A percentile compares a stretch with the other conserved stretches of the same genome.
phyloP scores from a whole-genome alignment of 306 rosid species.

The Pyrus bretschneideri region DNA sequence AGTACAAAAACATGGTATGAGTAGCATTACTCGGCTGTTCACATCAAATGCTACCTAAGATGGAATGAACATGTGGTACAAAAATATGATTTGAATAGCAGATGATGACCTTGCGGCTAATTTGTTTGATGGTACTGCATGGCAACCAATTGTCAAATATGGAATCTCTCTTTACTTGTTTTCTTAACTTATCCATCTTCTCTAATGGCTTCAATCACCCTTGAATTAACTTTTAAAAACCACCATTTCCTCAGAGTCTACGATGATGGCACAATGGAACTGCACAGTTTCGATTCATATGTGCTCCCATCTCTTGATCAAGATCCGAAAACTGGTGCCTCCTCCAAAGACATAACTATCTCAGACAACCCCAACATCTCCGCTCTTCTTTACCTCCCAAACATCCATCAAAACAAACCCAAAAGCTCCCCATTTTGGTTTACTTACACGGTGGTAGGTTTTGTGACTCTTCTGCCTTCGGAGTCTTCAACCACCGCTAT shows the following conservation, averaged over 20 bases:
- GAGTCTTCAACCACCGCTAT: conserved; percentile 29
- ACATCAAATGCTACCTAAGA: too few relatives aligned
- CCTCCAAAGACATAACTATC: conserved; percentile 44
- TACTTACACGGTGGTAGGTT: conserved; percentile 48
- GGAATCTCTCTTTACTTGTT: too few relatives aligned
- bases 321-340: conserved; percentile 29
- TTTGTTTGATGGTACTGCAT: too few relatives aligned
- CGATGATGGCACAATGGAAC: conserved; percentile 41
- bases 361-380: conserved; percentile 33
- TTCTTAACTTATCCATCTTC: background rate
- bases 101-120: too few relatives aligned
- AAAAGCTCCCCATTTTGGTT: conserved; percentile 37
- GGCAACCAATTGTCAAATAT: too few relatives aligned
- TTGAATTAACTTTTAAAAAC: conserved; percentile 33
- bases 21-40: too few relatives aligned
- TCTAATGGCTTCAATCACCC: background rate
- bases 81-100: too few relatives aligned
- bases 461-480: conserved; percentile 33
- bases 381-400: conserved; percentile 41
- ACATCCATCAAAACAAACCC: background rate
- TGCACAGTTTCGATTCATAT: too few relatives aligned
- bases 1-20: too few relatives aligned
- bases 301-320: conserved; percentile 30
- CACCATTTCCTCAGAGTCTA: conserved; percentile 30
- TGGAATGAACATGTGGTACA: too few relatives aligned